Percentiles rank a stretch among this genome's conserved stretches.
Conservation (phyloP, 805 yeast genomes). For the Tanozyma kutaoensis region DNA sequence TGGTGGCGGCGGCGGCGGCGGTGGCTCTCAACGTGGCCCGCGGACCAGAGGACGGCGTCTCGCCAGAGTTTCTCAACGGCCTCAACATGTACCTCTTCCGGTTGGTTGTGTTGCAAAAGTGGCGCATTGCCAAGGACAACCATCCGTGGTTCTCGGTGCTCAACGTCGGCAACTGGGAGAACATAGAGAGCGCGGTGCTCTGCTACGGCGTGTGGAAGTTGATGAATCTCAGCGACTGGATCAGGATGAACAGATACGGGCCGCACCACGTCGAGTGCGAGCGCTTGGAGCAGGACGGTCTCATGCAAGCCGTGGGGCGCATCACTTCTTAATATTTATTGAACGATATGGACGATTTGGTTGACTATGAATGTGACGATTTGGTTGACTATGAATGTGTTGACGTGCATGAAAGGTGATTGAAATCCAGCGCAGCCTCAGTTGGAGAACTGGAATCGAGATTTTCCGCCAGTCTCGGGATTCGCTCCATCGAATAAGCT, state of each 20-base stretch:
- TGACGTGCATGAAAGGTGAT: too few species aligned
- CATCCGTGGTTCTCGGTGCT: constrained; percentile 18
- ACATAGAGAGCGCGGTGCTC: constrained; percentile 18
- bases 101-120: constrained; percentile 22
- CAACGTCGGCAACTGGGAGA: constrained; percentile 15
- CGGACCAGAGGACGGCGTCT: constrained; percentile 11
- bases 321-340: constrained; percentile 4
- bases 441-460: too few species aligned
- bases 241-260: constrained; percentile 8
- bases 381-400: too few species aligned
- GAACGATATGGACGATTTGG: too few species aligned
- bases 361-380: too few species aligned
- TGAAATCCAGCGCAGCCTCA: too few species aligned
- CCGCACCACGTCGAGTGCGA: constrained; percentile 2
- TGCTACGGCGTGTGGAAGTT: constrained; percentile 21
- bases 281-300: constrained; percentile 3
- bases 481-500: too few species aligned
- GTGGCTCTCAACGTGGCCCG: constrained; percentile 11
- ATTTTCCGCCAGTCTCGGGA: too few species aligned
- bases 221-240: constrained; percentile 23
- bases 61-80: constrained; percentile 13
- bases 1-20: constrained; percentile 16
- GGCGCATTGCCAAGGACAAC: constrained; percentile 27
- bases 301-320: constrained; percentile 5
- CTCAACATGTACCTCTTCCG: constrained; percentile 19